These are phyloP conservation scores for Pseudogymnoascus sp. DNA, from an alignment of 2,329 filamentous ascomycete species.

Conservation along the genomic window DNA sequence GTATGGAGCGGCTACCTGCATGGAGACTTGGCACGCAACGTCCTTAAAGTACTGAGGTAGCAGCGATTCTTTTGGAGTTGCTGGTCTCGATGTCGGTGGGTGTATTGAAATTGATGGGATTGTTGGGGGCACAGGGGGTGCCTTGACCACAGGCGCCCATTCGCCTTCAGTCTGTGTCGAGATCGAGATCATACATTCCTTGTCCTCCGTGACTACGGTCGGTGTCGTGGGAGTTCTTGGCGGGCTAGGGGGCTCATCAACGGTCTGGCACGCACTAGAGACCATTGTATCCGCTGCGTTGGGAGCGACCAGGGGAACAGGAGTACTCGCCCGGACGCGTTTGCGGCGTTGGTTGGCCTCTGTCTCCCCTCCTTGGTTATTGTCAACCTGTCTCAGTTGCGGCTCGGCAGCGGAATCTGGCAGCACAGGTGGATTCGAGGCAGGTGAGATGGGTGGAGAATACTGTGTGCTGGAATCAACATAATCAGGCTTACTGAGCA, in stretches of 20 bases:
- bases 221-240: constrained; percentile 55
- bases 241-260: constrained; percentile 53
- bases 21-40: constrained; percentile 68
- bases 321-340: constrained; percentile 48
- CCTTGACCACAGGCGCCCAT: constrained; percentile 18
- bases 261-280: constrained; percentile 55
- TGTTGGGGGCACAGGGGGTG: constrained; percentile 35
- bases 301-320: constrained; percentile 39
- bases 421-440: constrained; percentile 28
- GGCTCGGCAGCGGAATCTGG: constrained; percentile 9
- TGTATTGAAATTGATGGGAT: constrained; percentile 89
- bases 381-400: constrained; percentile 6
- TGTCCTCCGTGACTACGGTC: constrained; percentile 31
- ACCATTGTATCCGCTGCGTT: constrained; percentile 44
- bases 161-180: constrained; percentile 52
- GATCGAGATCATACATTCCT: constrained; percentile 38
- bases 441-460: constrained; percentile 72
- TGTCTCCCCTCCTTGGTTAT: constrained; percentile 20
- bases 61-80: constrained; percentile 63
- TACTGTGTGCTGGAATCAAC: constrained; percentile 72
- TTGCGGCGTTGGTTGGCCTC: constrained; percentile 69
- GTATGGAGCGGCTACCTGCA: constrained; percentile 34
- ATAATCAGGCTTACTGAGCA: constrained; percentile 45
- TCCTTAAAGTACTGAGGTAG: constrained; percentile 79
- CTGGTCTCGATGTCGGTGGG: constrained; percentile 75